Base-by-base conservation (phyloP, 1,139 yeast genomes). In the Yamadazyma aaseri region DNA sequence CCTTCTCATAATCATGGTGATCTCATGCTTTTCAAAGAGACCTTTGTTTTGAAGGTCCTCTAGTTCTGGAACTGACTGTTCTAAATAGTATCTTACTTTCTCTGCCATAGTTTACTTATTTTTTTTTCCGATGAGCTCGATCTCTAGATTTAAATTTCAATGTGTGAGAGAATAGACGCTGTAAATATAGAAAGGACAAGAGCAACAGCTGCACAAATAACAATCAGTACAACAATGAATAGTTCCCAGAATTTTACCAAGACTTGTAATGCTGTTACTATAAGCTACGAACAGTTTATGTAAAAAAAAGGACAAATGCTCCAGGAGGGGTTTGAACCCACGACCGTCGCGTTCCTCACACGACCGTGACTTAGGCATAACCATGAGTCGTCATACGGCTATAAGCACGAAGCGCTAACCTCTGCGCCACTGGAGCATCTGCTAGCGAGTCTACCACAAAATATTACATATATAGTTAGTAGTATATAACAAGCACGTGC, bases 51-150 rank as follows among this genome's bases (percentile, higher is more conserved):
- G 80, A 31, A 94, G 74, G 55, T 92, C 98, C 52, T 89, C 92
- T 40, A 94, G 73, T 61, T 94, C 99, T 0, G 96, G 96, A 52
- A 92, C 90, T 6, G 90, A 74, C 60, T 81, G 89, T 60, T 79
- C 95, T 57, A 86, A 65, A 55, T 79, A 81, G 58, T 76, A 84
- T 59, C 95, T 75, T 17, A 84, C 82, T 49, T 81, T 81, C 33
- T 86, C 86, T 16, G 87, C 76, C 90, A 82, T 83, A 30, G 20
- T 45, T 9, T 17, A 25, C 11, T 13, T 17, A 20, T 15, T 14
- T 31, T 14, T 13, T 14, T n/a, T 16, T 33, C 43, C 33, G 50
- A 41, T 46, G 49, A 38, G 49, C 32, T 40, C 33, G 34, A 30
- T 32, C 21, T 26, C 21, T 17, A 21, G 11, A 4, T 7, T 24